Conservation (phyloP, 768 basidiomycete genomes). For the Lyophyllum semitale region DNA sequence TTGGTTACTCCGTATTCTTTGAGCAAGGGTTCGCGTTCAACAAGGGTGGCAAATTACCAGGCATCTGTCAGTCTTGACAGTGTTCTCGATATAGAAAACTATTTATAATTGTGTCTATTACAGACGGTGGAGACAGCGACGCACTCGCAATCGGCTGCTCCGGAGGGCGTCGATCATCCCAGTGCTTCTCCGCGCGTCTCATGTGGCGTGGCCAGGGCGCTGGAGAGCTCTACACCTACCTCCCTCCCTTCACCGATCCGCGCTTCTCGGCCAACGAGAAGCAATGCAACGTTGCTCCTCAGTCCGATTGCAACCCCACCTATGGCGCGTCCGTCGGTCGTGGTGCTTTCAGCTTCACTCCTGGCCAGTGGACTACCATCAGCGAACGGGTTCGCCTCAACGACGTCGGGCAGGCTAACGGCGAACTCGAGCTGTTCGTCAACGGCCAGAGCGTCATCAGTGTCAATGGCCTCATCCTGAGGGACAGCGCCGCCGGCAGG, state of each 20-base stretch:
- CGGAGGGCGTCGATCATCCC: constrained; percentile 57
- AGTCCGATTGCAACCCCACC: constrained; percentile 56
- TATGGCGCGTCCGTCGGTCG: constrained; percentile 73
- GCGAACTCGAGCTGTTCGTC: constrained; percentile 68
- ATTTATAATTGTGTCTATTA: constrained; percentile 3
- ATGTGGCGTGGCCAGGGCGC: constrained; percentile 67
- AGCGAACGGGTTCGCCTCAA: constrained; percentile 75
- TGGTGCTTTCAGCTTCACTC: constrained; percentile 63
- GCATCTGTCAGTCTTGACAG: constrained; percentile 53
- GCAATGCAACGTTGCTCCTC: constrained; percentile 49
- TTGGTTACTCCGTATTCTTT: constrained; percentile 66
- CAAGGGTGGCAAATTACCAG: constrained; percentile 73
- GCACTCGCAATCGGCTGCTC: constrained; percentile 56
- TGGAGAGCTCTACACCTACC: constrained; percentile 75
- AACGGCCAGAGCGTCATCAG: constrained; percentile 67
- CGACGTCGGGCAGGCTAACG: constrained; percentile 67
- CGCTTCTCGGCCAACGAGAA: constrained; percentile 47
- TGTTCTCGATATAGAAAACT: constrained; percentile 1
- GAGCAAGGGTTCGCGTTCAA: constrained; percentile 62
- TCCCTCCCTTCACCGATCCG: constrained; percentile 47
- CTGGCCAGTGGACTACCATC: constrained; percentile 71
- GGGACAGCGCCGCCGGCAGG: constrained; percentile 46
- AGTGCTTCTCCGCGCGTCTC: constrained; percentile 65
- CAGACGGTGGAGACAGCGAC: constrained; percentile 58
- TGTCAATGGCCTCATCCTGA: constrained; percentile 54